Conservation (phyloP, 352 stramenopile genomes). For the Blastocystis sp. region DNA sequence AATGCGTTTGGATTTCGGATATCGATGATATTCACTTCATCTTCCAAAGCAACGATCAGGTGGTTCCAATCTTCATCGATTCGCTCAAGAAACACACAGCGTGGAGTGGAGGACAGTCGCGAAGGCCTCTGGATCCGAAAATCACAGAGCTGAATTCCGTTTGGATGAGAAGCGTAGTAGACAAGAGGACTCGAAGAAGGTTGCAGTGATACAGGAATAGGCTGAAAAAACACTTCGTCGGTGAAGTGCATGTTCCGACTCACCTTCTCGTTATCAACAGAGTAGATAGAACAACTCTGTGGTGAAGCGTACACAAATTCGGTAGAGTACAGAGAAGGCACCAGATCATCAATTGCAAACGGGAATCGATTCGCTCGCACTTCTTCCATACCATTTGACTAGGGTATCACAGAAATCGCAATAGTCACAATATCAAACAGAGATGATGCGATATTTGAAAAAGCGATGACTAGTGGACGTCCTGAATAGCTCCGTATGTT, state of each 20-base stretch:
- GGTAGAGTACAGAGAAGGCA: background rate
- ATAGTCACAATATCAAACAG: background rate
- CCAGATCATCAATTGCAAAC: constrained; percentile 20
- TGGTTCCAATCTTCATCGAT: background rate
- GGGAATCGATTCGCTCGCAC: background rate
- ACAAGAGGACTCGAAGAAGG: background rate
- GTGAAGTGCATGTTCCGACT: background rate
- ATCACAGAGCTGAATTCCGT: constrained; percentile 5
- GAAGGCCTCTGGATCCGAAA: background rate
- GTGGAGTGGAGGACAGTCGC: background rate
- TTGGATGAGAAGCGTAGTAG: constrained; percentile 24
- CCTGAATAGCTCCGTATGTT: background rate
- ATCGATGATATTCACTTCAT: constrained; percentile 1
- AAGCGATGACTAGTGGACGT: background rate
- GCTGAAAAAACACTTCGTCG: background rate
- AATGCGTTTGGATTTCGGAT: constrained; percentile 20
- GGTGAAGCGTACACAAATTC: background rate
- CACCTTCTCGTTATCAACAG: background rate
- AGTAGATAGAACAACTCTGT: background rate
- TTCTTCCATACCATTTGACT: background rate
- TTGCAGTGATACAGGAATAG: background rate
- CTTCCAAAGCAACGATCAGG: background rate
- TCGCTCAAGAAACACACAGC: background rate
- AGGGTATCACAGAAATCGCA: background rate
- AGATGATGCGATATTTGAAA: background rate